Conservation (phyloP, 495 filamentous ascomycete species). For the Apodospora peruviana region DNA sequence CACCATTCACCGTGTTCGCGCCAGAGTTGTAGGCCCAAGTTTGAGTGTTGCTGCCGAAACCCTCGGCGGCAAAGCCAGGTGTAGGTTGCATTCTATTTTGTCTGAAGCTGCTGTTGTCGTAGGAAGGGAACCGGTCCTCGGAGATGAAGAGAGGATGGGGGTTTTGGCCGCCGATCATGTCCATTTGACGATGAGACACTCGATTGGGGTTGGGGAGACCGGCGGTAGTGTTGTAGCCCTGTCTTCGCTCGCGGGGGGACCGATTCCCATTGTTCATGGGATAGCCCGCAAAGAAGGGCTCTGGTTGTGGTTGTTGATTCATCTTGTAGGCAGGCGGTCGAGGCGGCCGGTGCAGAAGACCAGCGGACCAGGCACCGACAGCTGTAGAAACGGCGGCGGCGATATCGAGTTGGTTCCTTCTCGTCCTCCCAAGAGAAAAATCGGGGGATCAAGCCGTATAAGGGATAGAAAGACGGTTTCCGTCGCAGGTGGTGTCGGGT, state of each 20-base stretch:
- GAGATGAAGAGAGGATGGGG: slow-evolving; percentile 35
- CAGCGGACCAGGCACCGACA: slow-evolving; percentile 14
- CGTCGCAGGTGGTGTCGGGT: slow-evolving; percentile 1
- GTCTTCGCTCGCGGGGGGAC: slow-evolving; percentile 38
- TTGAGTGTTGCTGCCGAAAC: slow-evolving; percentile 41
- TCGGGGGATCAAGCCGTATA: not conserved
- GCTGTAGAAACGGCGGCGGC: not conserved
- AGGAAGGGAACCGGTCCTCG: slow-evolving; percentile 38
- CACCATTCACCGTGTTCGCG: slow-evolving; percentile 42
- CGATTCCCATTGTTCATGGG: slow-evolving; percentile 28
- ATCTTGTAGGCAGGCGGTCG: slow-evolving; percentile 17
- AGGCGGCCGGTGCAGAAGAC: slow-evolving; percentile 13
- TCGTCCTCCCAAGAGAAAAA: not conserved
- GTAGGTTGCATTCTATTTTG: slow-evolving; percentile 53
- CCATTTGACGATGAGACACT: slow-evolving; percentile 53
- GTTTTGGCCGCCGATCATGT: slow-evolving; percentile 18
- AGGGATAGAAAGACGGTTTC: not conserved
- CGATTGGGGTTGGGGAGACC: slow-evolving; percentile 60
- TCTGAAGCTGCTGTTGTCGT: slow-evolving; percentile 56
- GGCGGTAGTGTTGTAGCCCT: slow-evolving; percentile 50
- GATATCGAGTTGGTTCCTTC: not conserved
- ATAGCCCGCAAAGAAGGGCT: slow-evolving; percentile 23
- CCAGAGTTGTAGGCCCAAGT: slow-evolving; percentile 46
- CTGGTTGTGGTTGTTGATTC: slow-evolving; percentile 29
- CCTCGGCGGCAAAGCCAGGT: slow-evolving; percentile 26